phyloP scores from a whole-genome alignment of 345 rosid species.

The Laguncularia racemosa region DNA sequence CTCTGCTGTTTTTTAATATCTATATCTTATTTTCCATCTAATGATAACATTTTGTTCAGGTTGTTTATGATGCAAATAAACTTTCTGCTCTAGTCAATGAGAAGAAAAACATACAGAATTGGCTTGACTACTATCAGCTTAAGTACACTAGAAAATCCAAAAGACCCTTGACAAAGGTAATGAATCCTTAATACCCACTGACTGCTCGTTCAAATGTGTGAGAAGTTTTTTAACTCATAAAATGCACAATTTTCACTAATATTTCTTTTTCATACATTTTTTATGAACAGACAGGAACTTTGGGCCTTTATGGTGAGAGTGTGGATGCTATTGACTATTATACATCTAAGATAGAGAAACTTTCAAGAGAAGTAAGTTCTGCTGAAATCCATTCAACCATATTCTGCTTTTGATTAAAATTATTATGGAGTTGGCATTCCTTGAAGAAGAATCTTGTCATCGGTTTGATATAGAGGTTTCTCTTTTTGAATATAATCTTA shows the following conservation, averaged over 20 bases:
- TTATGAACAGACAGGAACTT: slow-evolving; percentile 54
- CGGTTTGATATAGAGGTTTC: neutral
- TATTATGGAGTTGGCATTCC: no score
- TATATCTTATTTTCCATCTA: neutral
- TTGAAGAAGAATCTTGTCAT: neutral
- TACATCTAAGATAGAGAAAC: slow-evolving; percentile 46
- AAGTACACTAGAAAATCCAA: slow-evolving; percentile 51
- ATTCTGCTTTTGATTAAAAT: neutral
- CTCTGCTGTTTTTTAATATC: neutral
- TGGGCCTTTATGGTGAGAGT: slow-evolving; percentile 58
- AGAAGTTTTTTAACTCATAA: neutral
- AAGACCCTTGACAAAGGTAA: slow-evolving; percentile 56
- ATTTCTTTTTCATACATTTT: slow-evolving; percentile 15
- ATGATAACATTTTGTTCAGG: slow-evolving; percentile 34
- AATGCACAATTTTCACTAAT: neutral
- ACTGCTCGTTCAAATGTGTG: neutral
- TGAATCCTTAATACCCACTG: neutral
- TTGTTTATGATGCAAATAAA: slow-evolving; percentile 66
- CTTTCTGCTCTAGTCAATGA: slow-evolving; percentile 51
- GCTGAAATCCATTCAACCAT: neutral
- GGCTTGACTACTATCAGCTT: slow-evolving; percentile 80
- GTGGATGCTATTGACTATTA: slow-evolving; percentile 75
- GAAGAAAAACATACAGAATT: slow-evolving; percentile 66
- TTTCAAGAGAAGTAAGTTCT: slow-evolving; percentile 43
- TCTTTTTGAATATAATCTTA: neutral